Evolutionary conservation across 2,329 filamentous ascomycete species (phyloP).

Genomic region (Emmonsiellopsis sp.): DNA sequence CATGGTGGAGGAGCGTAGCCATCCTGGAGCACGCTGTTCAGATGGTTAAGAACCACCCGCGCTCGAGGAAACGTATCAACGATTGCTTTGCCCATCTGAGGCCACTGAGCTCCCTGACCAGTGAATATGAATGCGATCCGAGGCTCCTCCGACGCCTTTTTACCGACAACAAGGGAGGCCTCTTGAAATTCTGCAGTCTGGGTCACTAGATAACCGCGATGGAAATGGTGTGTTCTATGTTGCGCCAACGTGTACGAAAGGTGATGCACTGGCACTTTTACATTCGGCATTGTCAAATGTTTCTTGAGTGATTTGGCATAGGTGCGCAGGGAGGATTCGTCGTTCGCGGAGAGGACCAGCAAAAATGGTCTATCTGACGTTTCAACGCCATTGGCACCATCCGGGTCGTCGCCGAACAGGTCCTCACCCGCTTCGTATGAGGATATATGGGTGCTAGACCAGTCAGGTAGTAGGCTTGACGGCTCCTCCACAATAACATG

Average conservation of each 20-base stretch:
- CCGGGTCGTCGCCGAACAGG: slow-evolving; percentile 2
- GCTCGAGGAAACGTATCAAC: slow-evolving; percentile 2
- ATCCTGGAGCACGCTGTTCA: slow-evolving; percentile 12
- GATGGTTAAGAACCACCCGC: slow-evolving; percentile 6
- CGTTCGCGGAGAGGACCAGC: slow-evolving; percentile 13
- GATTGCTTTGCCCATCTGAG: slow-evolving; percentile 13
- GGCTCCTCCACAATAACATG: slow-evolving; percentile 8
- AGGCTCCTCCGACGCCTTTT: neutral
- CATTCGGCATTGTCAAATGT: slow-evolving; percentile 16
- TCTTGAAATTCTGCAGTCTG: neutral
- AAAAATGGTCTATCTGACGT: neutral
- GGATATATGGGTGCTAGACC: neutral
- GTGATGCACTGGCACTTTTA: slow-evolving; percentile 7
- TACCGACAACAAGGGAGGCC: neutral
- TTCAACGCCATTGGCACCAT: neutral
- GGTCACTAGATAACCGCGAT: slow-evolving; percentile 9
- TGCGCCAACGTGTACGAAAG: slow-evolving; percentile 13
- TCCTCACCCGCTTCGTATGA: slow-evolving; percentile 1
- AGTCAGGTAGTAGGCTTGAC: neutral
- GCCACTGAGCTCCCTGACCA: slow-evolving; percentile 16
- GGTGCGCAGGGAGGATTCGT: slow-evolving; percentile 12
- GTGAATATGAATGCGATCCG: slow-evolving; percentile 13
- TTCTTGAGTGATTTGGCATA: slow-evolving; percentile 12
- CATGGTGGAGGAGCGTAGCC: slow-evolving; percentile 2
- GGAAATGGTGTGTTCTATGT: slow-evolving; percentile 7